These are phyloP conservation scores for Puccinellia tenuiflora DNA, from an alignment of 176 grass and related monocot genomes.

Conservation along the genomic window DNA sequence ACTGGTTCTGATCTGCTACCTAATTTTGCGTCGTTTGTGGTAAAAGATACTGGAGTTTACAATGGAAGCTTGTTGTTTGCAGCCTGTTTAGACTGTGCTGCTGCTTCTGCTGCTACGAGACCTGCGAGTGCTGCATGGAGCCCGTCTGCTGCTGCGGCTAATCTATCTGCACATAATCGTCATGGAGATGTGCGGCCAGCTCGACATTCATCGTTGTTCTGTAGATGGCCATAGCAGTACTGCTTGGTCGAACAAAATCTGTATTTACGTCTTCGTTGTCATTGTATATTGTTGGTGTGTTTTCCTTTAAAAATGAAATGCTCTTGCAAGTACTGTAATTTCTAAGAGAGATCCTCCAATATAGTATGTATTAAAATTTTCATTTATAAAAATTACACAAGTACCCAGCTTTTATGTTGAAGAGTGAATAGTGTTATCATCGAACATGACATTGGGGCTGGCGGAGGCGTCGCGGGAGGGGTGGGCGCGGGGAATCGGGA, in stretches of 20 bases:
- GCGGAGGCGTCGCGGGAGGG: too few species aligned
- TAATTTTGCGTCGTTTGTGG: background rate
- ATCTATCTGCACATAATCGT: background rate
- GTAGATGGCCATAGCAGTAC: background rate
- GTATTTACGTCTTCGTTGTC: background rate
- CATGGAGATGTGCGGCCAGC: background rate
- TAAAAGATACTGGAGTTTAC: background rate
- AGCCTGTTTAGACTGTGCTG: conserved; percentile 48
- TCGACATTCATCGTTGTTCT: background rate
- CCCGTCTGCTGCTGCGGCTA: conserved; percentile 48
- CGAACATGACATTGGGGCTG: too few species aligned
- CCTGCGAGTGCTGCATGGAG: conserved; percentile 52
- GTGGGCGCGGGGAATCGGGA: too few species aligned
- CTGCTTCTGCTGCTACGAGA: conserved; percentile 60
- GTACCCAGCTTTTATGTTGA: too few species aligned
- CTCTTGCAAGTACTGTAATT: background rate
- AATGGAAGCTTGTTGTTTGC: background rate
- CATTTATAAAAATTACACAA: too few species aligned
- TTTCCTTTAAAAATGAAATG: background rate
- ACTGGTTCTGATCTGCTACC: too few species aligned
- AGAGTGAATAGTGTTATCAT: too few species aligned
- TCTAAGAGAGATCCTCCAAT: background rate
- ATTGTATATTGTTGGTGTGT: background rate
- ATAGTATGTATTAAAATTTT: background rate
- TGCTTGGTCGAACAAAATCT: conserved; percentile 20